These are phyloP conservation scores for Carex pumila DNA, from an alignment of 176 grass and related monocot species.

Conservation along the genomic window DNA sequence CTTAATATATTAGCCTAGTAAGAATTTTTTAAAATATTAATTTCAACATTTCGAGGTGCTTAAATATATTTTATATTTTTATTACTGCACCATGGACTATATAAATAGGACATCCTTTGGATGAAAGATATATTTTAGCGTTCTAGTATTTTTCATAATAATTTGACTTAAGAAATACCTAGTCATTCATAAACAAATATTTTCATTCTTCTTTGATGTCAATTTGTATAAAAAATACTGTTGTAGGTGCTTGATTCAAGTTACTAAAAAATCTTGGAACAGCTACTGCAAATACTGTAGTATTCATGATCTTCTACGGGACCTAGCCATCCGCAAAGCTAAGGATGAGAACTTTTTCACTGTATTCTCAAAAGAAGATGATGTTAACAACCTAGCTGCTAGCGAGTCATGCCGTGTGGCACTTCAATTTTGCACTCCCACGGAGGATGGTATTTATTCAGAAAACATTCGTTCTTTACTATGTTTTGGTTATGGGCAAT, in stretches of 20 bases:
- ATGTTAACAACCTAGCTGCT: neutral
- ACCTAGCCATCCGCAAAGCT: neutral
- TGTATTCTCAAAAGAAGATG: neutral
- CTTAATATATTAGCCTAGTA: no score
- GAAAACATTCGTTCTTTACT: neutral
- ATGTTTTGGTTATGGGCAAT: neutral
- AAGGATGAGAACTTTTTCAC: neutral
- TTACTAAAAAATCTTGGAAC: neutral
- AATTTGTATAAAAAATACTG: neutral
- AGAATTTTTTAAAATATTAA: no score
- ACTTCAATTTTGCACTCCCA: neutral
- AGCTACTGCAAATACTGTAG: neutral
- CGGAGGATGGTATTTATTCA: neutral
- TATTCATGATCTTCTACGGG: neutral
- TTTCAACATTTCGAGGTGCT: no score
- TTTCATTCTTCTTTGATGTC: neutral
- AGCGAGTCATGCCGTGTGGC: neutral
- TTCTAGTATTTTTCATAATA: no score
- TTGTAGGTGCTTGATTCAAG: conserved; percentile 5
- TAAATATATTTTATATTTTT: no score
- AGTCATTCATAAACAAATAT: neutral
- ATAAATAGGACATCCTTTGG: no score
- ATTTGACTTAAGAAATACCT: no score
- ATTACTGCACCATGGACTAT: no score
- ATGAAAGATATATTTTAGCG: no score